Conservation (phyloP, 2,329 filamentous ascomycete species). For the Pseudopyricularia javanii region DNA sequence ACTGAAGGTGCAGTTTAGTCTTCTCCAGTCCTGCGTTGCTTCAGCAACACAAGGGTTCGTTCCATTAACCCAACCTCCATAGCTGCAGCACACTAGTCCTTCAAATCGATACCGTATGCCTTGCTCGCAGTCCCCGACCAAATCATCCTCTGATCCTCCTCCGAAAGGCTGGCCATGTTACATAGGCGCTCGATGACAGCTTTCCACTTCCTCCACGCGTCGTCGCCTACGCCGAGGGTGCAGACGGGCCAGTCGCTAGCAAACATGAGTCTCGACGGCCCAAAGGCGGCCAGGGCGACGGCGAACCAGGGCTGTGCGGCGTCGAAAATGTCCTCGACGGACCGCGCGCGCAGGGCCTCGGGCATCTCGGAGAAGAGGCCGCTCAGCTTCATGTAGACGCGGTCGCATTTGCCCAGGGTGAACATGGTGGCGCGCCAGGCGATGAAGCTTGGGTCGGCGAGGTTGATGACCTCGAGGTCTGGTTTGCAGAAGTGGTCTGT, state of each 20-base stretch:
- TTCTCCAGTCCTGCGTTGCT: too few species aligned
- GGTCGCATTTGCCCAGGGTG: constrained; percentile 49
- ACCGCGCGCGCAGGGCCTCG: constrained; percentile 32
- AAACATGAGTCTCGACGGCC: constrained; percentile 67
- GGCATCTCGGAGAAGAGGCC: constrained; percentile 75
- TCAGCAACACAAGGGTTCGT: too few species aligned
- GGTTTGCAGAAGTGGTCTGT: constrained; percentile 86
- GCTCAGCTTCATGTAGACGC: constrained; percentile 84
- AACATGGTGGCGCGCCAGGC: constrained; percentile 61
- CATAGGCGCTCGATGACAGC: constrained; percentile 57
- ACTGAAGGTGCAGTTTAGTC: too few species aligned
- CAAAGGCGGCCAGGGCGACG: constrained; percentile 61
- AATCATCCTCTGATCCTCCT: constrained; percentile 51
- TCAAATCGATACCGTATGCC: constrained; percentile 47
- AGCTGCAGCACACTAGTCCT: neutral
- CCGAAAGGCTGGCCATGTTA: constrained; percentile 45
- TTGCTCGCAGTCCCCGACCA: constrained; percentile 62
- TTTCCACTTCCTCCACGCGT: constrained; percentile 66
- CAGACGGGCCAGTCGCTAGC: constrained; percentile 92
- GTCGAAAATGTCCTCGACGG: constrained; percentile 46
- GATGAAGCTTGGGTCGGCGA: constrained; percentile 44
- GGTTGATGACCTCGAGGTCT: constrained; percentile 53
- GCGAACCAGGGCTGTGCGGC: constrained; percentile 59
- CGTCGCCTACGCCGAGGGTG: constrained; percentile 42
- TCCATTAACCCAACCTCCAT: too few species aligned